Evolutionary conservation across 306 rosid species (phyloP).

Genomic region (Quercus mongolica): DNA sequence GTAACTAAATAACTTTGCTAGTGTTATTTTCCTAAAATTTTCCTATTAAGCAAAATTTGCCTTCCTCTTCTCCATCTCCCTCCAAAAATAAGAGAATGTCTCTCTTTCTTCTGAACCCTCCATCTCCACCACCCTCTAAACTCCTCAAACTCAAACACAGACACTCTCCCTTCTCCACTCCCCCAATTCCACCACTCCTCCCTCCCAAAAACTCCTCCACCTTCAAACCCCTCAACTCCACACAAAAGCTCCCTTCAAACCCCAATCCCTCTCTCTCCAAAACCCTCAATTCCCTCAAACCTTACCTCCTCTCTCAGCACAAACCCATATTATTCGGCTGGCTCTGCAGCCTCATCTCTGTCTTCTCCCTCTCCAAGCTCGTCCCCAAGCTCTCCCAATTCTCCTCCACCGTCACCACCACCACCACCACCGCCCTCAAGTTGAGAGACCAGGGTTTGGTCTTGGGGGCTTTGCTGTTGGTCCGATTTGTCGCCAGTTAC

Average conservation of each 20-base stretch:
- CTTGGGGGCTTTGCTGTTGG: constrained; percentile 43
- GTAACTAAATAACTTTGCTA: no score
- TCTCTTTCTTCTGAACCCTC: constrained; percentile 14
- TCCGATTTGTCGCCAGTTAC: constrained; percentile 50
- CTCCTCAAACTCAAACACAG: constrained; percentile 5
- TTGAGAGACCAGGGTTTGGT: constrained; percentile 32
- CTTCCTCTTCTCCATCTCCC: not conserved
- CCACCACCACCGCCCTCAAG: constrained; percentile 2
- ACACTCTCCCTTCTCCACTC: not conserved
- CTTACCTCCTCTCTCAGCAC: constrained; percentile 42
- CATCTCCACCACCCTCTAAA: constrained; percentile 5
- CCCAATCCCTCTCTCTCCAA: constrained; percentile 13
- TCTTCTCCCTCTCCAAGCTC: constrained; percentile 52
- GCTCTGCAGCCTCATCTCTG: constrained; percentile 75
- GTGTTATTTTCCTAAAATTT: no score
- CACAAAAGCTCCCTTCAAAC: constrained; percentile 11
- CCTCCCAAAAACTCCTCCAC: not conserved
- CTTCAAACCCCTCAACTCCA: constrained; percentile 17
- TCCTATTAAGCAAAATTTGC: no score
- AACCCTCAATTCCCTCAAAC: constrained; percentile 45
- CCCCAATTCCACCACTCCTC: not conserved
- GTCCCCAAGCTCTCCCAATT: constrained; percentile 42
- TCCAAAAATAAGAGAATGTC: not conserved
- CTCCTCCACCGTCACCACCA: constrained; percentile 28
- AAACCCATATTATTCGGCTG: constrained; percentile 58